Conservation (phyloP, 129 eudicot species). For the Centaurea solstitialis region DNA sequence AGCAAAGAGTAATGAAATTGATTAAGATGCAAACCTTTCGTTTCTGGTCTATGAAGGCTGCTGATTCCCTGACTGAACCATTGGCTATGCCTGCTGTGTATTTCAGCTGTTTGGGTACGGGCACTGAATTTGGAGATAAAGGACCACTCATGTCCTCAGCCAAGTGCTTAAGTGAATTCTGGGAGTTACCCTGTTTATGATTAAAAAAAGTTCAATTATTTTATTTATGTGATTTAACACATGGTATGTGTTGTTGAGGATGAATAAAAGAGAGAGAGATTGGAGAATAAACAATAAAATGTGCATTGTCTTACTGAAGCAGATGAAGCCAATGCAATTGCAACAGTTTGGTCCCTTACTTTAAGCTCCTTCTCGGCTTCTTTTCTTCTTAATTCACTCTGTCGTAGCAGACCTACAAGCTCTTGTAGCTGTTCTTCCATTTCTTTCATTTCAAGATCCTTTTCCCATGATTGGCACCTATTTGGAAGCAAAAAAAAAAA, state of each 20-base stretch:
- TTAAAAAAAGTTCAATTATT: background rate
- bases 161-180: constrained; percentile 63
- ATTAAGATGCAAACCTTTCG: constrained; percentile 61
- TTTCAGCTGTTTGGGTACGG: constrained; percentile 92
- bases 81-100: constrained; percentile 93
- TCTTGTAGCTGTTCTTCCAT: constrained; percentile 98
- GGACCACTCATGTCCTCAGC: constrained; percentile 81
- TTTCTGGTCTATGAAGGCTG: constrained; percentile 85
- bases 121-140: constrained; percentile 81
- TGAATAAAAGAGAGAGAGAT: background rate
- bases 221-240: background rate
- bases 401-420: constrained; percentile 78
- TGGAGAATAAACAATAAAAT: background rate
- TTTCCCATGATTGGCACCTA: constrained; percentile 93
- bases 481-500: constrained; percentile 6
- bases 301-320: constrained; percentile 47
- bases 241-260: background rate
- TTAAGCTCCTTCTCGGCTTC: constrained; percentile 92
- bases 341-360: constrained; percentile 67
- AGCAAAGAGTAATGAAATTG: background rate
- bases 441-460: constrained; percentile 80
- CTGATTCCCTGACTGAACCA: constrained; percentile 81
- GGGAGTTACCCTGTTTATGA: constrained; percentile 58
- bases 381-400: constrained; percentile 88
- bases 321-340: constrained; percentile 67